These are phyloP conservation scores for Mortierella sp. DNA, from an alignment of 371 early-diverging fungal species.

Conservation along the genomic window DNA sequence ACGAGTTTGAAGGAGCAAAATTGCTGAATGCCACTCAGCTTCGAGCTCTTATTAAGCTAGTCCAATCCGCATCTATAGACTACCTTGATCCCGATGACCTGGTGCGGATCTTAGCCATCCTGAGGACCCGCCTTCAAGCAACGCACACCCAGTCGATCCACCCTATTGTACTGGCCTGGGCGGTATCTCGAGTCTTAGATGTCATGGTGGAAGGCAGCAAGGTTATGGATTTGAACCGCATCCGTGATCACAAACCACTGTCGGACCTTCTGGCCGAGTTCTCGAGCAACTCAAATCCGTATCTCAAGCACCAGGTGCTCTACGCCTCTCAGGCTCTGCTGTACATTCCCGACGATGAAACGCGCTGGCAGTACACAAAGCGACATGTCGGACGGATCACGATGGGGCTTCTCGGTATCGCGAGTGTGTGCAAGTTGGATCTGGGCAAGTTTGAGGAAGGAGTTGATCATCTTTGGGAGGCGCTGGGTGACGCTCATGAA, in stretches of 20 bases:
- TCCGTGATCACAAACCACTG: background rate
- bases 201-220: slow-evolving; percentile 11
- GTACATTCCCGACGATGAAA: slow-evolving; percentile 10
- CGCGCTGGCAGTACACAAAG: background rate
- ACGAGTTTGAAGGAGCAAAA: background rate
- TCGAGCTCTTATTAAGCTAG: background rate
- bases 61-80: background rate
- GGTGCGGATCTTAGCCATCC: background rate
- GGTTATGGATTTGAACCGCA: slow-evolving; percentile 7
- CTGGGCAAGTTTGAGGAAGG: background rate
- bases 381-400: background rate
- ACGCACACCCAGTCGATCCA: slow-evolving; percentile 2
- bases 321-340: slow-evolving; percentile 17
- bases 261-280: background rate
- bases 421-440: slow-evolving; percentile 3
- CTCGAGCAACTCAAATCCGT: background rate
- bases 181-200: slow-evolving; percentile 11
- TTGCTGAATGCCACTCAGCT: background rate
- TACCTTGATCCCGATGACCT: slow-evolving; percentile 12
- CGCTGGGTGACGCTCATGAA: background rate
- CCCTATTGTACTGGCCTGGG: background rate
- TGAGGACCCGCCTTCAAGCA: slow-evolving; percentile 8
- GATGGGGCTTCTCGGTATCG: background rate
- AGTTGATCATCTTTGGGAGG: background rate
- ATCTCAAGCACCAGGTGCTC: slow-evolving; percentile 10